These are phyloP conservation scores for Madurella mycetomatis DNA, from an alignment of 2,329 filamentous ascomycete genomes.

Conservation along the genomic window DNA sequence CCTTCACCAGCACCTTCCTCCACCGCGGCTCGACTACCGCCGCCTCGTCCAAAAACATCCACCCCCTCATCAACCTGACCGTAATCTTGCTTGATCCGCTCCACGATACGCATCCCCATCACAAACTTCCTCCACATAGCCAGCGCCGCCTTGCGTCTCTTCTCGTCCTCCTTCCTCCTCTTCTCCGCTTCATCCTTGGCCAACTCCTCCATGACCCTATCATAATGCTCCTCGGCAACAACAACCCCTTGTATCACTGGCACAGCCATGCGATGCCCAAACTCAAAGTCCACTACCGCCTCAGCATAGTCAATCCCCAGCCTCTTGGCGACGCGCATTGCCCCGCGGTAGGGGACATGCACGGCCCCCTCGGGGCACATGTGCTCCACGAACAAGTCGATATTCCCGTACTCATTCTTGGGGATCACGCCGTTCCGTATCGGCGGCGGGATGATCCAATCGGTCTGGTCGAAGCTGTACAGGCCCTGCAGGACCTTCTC, in stretches of 20 bases:
- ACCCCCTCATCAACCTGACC: conserved; percentile 54
- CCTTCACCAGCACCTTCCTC: conserved; percentile 21
- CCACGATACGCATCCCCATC: conserved; percentile 76
- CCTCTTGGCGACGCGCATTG: conserved; percentile 74
- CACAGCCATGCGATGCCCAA: conserved; percentile 89
- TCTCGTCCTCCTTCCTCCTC: conserved; percentile 74
- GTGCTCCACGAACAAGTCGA: conserved; percentile 88
- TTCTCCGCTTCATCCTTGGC: conserved; percentile 71
- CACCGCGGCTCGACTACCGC: conserved; percentile 24
- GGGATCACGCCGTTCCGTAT: conserved; percentile 83
- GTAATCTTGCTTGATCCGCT: conserved; percentile 73
- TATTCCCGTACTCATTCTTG: conserved; percentile 93
- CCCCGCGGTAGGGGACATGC: conserved; percentile 76
- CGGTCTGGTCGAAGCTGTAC: conserved; percentile 79
- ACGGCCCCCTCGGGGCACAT: conserved; percentile 82
- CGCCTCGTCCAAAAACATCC: conserved; percentile 53
- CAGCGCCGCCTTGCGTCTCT: conserved; percentile 69
- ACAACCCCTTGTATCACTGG: conserved; percentile 90
- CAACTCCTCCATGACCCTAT: conserved; percentile 71
- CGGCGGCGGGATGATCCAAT: conserved; percentile 89
- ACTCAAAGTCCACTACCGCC: conserved; percentile 94
- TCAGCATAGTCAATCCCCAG: conserved; percentile 86
- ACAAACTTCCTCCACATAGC: conserved; percentile 82
- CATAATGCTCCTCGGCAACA: conserved; percentile 74
- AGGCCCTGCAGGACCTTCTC: conserved; percentile 82